Evolutionary conservation across 75 land plant genomes (phyloP).

Genomic region (Cryptomeria japonica): DNA sequence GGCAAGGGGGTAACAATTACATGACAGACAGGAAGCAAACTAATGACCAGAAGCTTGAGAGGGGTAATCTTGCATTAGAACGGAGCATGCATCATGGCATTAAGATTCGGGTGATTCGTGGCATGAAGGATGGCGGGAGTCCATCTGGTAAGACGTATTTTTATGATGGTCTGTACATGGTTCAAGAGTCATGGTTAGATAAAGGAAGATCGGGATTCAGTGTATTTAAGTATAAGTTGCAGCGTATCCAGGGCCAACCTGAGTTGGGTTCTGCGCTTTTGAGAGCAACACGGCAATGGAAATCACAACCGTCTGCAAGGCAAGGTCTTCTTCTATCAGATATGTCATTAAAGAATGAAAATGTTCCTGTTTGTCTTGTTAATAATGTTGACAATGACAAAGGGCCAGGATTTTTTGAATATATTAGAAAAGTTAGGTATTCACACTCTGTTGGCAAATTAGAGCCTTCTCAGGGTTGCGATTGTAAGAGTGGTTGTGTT

Average conservation of each 20-base stretch:
- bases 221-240: slow-evolving; percentile 60
- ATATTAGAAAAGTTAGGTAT: slow-evolving; percentile 37
- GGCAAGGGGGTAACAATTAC: slow-evolving; percentile 59
- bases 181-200: slow-evolving; percentile 56
- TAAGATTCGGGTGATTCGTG: slow-evolving; percentile 61
- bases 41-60: slow-evolving; percentile 71
- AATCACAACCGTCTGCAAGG: slow-evolving; percentile 33
- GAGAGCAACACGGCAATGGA: slow-evolving; percentile 50
- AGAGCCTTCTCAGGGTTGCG: slow-evolving; percentile 37
- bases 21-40: slow-evolving; percentile 18
- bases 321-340: slow-evolving; percentile 45
- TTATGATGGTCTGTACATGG: slow-evolving; percentile 79
- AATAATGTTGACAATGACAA: slow-evolving; percentile 67
- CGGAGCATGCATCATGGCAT: slow-evolving; percentile 45
- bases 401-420: slow-evolving; percentile 56
- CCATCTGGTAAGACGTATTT: slow-evolving; percentile 49
- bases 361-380: slow-evolving; percentile 54
- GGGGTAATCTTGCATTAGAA: slow-evolving; percentile 79
- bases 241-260: slow-evolving; percentile 68
- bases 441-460: slow-evolving; percentile 10
- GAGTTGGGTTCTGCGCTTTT: slow-evolving; percentile 39
- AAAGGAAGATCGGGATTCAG: slow-evolving; percentile 54
- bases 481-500: slow-evolving; percentile 39
- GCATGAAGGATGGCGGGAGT: slow-evolving; percentile 29
- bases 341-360: slow-evolving; percentile 52